Evolutionary conservation across 2,329 filamentous ascomycete species (phyloP), one percentile per base, ranked within the genome.

Genomic region (Colletotrichum coccodes): DNA sequence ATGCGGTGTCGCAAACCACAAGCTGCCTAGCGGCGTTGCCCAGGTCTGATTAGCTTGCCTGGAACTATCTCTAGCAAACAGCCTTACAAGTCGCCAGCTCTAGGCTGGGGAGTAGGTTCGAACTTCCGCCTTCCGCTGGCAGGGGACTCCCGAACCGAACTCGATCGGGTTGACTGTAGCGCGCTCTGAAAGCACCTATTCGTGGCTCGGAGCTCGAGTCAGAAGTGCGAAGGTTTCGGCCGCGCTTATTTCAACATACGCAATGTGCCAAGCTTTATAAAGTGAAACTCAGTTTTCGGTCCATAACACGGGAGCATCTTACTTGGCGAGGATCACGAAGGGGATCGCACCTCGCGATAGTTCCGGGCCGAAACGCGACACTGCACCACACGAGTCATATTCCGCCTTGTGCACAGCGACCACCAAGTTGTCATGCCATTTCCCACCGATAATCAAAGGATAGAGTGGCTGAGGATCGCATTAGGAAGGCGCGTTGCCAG

Each of bases 251-350:
- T 67, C 14, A 36, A 64, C 44, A 34, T 63, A 42, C 54, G 49
- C 23, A 47, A 16, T 36, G 18, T 52, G 59, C 59, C 64, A 67
- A 63, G 64, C 59, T 58, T 52, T 58, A 12, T 11, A 52, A 11
- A 58, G 52, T 63, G 52, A 40, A 62, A 38, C n/a, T 42, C 23
- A 30, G 32, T 32, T n/a, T 52, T 18, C 8, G 34, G 59, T 40
- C 36, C 59, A 58, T 23, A 36, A 42, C 26, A 52, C n/a, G 52
- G 52, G 64, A 63, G 36, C 23, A 21, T 12, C 11, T 44, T 44
- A 16, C 64, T 58, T 63, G 50, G 59, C 52, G 59, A 21, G 59
- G 64, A 63, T 67, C 59, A 57, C n/a, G 44, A 34, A 46, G 36
- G 26, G 36, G 36, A 58, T 44, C 52, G 38, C 12, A 38, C 44